Percentiles rank a stretch among this genome's conserved stretches.
phyloP scores from a whole-genome alignment of 2,329 filamentous ascomycete genomes.

The Ophiostoma himal-ulmi region DNA sequence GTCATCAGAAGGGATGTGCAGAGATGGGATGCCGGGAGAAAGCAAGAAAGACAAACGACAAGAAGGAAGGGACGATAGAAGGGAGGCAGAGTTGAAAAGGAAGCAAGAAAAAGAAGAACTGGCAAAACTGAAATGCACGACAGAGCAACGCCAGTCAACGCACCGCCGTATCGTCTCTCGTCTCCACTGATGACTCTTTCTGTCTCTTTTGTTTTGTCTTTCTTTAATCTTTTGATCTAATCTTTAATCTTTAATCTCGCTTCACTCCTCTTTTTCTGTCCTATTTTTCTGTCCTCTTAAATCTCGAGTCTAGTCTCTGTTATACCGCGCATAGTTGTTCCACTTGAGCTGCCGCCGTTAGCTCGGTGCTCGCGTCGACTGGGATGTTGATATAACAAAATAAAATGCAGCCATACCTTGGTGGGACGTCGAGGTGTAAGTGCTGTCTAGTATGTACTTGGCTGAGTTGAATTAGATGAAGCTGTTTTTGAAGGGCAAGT shows the following conservation, averaged over 20 bases:
- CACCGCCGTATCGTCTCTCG: not conserved
- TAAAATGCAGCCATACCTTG: not conserved
- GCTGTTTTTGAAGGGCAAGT: not conserved
- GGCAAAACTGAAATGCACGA: not conserved
- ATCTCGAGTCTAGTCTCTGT: not conserved
- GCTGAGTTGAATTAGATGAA: not conserved
- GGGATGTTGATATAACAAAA: not conserved
- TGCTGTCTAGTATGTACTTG: not conserved
- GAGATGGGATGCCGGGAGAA: not conserved
- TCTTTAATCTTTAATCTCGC: not conserved
- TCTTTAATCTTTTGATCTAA: not conserved
- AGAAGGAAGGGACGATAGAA: not conserved
- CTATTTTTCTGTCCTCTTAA: not conserved
- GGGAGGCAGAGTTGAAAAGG: too few relatives aligned
- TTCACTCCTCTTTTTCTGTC: not conserved
- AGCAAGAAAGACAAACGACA: not conserved
- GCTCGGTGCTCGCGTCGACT: not conserved
- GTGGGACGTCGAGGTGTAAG: not conserved
- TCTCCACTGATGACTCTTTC: constrained; percentile 1
- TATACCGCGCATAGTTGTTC: not conserved
- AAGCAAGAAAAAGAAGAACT: not conserved
- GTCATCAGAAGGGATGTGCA: constrained; percentile 14
- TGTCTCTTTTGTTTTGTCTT: not conserved
- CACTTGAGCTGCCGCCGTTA: not conserved
- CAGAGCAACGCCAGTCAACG: not conserved